A percentile compares a stretch with the other conserved stretches of the same genome.
These are phyloP conservation scores for Botrytis aclada DNA, from an alignment of 2,329 filamentous ascomycete species.

Conservation along the genomic window DNA sequence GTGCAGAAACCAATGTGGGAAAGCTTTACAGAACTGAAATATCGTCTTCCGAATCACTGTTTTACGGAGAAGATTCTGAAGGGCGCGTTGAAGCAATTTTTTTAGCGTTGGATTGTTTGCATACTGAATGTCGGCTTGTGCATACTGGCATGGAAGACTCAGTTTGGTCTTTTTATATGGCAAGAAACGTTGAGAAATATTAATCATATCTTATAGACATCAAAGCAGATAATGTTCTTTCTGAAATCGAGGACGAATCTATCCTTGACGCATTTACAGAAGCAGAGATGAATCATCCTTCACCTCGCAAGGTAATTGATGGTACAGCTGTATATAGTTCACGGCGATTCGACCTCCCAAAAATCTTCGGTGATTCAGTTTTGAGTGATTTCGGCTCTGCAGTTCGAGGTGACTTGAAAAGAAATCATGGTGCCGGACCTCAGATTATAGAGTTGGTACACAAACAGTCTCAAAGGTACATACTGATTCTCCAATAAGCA, in stretches of 20 bases:
- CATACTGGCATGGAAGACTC: slow-evolving; percentile 66
- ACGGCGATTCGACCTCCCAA: slow-evolving; percentile 40
- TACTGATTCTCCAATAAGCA: slow-evolving; percentile 29
- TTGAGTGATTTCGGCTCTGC: slow-evolving; percentile 51
- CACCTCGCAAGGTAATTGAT: slow-evolving; percentile 43
- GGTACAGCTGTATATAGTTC: slow-evolving; percentile 45
- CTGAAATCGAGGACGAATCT: slow-evolving; percentile 38
- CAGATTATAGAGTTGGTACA: slow-evolving; percentile 36
- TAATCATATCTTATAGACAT: slow-evolving; percentile 38
- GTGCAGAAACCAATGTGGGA: slow-evolving; percentile 45
- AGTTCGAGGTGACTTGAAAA: slow-evolving; percentile 39
- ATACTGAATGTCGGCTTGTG: slow-evolving; percentile 95
- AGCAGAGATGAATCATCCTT: slow-evolving; percentile 41
- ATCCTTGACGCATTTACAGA: slow-evolving; percentile 42
- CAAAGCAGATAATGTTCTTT: slow-evolving; percentile 48
- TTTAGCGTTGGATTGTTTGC: slow-evolving; percentile 88
- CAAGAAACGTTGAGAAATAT: background rate
- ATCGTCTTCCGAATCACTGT: slow-evolving; percentile 22
- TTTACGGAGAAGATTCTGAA: slow-evolving; percentile 61
- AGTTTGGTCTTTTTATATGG: background rate
- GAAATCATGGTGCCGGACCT: slow-evolving; percentile 41
- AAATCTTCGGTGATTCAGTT: slow-evolving; percentile 37
- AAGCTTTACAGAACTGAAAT: slow-evolving; percentile 38
- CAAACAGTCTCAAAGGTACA: too few species aligned
- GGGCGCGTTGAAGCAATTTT: slow-evolving; percentile 98